Evolutionary conservation across 768 basidiomycete genomes (phyloP).

Genomic region (Neoboletus brunneissimus): DNA sequence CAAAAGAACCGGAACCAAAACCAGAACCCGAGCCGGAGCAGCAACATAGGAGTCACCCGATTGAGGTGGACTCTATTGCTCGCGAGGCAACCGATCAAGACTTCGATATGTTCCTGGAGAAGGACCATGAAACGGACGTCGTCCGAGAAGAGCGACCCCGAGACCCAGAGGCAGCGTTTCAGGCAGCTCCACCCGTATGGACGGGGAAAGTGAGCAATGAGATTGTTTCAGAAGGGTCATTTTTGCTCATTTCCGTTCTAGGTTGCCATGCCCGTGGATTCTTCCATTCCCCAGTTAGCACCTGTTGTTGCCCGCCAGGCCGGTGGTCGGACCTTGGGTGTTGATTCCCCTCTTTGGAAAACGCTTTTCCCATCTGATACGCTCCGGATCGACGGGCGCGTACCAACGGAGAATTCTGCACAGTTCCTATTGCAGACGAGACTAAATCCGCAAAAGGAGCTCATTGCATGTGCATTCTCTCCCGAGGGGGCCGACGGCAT

Average conservation of each 20-base stretch:
- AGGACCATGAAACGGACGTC: conserved; percentile 42
- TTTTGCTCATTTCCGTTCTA: conserved; percentile 32
- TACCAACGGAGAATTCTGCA: conserved; percentile 69
- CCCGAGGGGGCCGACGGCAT: conserved; percentile 46
- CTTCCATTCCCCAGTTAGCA: conserved; percentile 63
- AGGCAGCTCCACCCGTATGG: conserved; percentile 66
- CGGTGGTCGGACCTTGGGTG: conserved; percentile 64
- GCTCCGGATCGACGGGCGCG: conserved; percentile 80
- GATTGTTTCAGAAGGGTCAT: not conserved
- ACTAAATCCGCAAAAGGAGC: conserved; percentile 73
- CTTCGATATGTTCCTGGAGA: conserved; percentile 83
- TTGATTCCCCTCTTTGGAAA: conserved; percentile 65
- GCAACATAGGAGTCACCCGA: conserved; percentile 41
- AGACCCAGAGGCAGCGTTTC: conserved; percentile 48
- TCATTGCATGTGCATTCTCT: conserved; percentile 73
- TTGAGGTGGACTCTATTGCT: conserved; percentile 39
- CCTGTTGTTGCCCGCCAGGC: conserved; percentile 70
- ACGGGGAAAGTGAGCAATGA: conserved; percentile 57
- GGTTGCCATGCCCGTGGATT: conserved; percentile 81
- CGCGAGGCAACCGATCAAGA: conserved; percentile 68
- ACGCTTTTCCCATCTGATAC: conserved; percentile 69
- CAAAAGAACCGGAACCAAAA: conserved; percentile 27
- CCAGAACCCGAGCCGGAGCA: conserved; percentile 28
- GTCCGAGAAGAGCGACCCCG: conserved; percentile 30
- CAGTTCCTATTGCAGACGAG: conserved; percentile 79